Base-by-base conservation (phyloP, 1,284 basidiomycete species). In the Rhodotorula sp. region DNA sequence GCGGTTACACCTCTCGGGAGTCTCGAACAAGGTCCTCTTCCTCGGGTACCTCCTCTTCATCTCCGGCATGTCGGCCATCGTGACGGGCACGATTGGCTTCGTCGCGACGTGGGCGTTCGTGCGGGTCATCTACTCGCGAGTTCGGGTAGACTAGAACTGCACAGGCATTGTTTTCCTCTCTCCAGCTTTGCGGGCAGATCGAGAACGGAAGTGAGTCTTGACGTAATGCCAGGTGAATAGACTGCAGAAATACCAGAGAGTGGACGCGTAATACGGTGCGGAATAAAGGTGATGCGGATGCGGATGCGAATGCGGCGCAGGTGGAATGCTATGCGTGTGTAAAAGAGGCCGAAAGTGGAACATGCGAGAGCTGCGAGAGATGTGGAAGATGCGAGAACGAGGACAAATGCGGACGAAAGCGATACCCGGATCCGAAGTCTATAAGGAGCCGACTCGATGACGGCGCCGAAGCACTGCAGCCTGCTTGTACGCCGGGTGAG, bases 41-140 rank as follows among this genome's bases (percentile, higher is more conserved):
- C 84, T 98, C 60, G 94, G 95, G 43, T 99, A 98, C 81, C 84
- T 99, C 68, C 85, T 90, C 78, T 85, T 97, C 34, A 86, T 98
- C 66, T 87, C 88, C 21, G 80, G 94, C 21, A 84, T 97, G 56
- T 88, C 92, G 80, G 98, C 97, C 85, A 84, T 97, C 52, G 85
- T 95, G 64, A 93, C 92, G 66, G 93, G 93, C 85, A 81, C 78
- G 23, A 64, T 76, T 47, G 72, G 73, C 84, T 83, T 64, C 61
- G 72, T 72, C n/a, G 57, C 52, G 43, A 50, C 31, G 10, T 94
- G 92, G 78, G 93, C 90, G 88, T 91, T 91, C 54, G 86, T 95
- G 61, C 85, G 90, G 74, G 86, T 85, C 81, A 83, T 95, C 69
- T 97, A 97, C 81, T 85, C 54, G 10, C 54, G 54, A 14, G 54